phyloP scores from a whole-genome alignment of 2,329 filamentous ascomycete genomes.

The Whalleya microplaca region DNA sequence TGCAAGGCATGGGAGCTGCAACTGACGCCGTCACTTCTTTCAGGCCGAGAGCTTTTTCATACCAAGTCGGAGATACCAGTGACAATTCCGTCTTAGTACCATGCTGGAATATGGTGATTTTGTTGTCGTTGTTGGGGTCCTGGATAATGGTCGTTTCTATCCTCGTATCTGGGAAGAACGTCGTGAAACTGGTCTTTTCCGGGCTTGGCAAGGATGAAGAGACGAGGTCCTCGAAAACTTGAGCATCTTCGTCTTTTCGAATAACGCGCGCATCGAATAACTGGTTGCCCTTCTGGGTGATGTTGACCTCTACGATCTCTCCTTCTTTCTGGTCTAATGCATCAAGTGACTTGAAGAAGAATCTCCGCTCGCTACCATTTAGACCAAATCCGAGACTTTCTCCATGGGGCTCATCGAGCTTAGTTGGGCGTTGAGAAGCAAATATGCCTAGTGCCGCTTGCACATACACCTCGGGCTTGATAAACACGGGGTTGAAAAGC shows the following conservation, averaged over 20 bases:
- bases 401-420: slow-evolving; percentile 47
- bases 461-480: slow-evolving; percentile 75
- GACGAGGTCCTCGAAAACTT: slow-evolving; percentile 51
- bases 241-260: slow-evolving; percentile 45
- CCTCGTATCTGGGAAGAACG: slow-evolving; percentile 81
- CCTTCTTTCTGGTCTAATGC: slow-evolving; percentile 65
- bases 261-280: slow-evolving; percentile 52
- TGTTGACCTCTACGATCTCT: slow-evolving; percentile 58
- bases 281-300: slow-evolving; percentile 52
- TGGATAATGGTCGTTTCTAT: slow-evolving; percentile 78
- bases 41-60: slow-evolving; percentile 82
- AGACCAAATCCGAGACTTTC: slow-evolving; percentile 59
- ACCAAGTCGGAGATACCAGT: slow-evolving; percentile 73
- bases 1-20: slow-evolving; percentile 95
- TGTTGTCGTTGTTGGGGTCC: slow-evolving; percentile 53
- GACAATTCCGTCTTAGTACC: slow-evolving; percentile 62
- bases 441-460: slow-evolving; percentile 84
- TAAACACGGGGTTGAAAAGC: slow-evolving; percentile 68
- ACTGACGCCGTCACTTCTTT: slow-evolving; percentile 84
- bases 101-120: slow-evolving; percentile 77
- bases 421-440: slow-evolving; percentile 41
- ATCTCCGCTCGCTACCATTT: slow-evolving; percentile 48
- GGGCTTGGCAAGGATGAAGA: slow-evolving; percentile 40
- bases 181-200: slow-evolving; percentile 54
- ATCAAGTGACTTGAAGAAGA: slow-evolving; percentile 62